These are phyloP conservation scores for Coniophora puteana DNA, from an alignment of 1,284 basidiomycete species.

Conservation along the genomic window DNA sequence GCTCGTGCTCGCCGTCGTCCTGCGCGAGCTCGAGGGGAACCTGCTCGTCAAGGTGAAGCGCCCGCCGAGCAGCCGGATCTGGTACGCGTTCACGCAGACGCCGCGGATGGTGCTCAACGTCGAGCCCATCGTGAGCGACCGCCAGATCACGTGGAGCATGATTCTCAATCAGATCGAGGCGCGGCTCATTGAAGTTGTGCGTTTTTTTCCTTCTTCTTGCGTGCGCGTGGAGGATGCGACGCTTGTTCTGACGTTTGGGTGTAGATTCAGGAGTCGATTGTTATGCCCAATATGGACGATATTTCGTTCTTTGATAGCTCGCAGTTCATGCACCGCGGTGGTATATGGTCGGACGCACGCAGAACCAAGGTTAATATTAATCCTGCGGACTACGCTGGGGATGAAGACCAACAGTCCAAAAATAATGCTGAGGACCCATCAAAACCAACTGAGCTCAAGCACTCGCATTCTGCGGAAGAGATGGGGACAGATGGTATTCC, in stretches of 20 bases:
- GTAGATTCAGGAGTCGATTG: constrained; percentile 91
- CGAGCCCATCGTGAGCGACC: constrained; percentile 90
- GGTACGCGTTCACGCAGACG: constrained; percentile 96
- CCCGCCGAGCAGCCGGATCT: constrained; percentile 94
- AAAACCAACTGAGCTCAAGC: constrained; percentile 19
- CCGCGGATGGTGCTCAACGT: constrained; percentile 89
- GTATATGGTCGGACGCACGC: constrained; percentile 84
- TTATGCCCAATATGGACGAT: constrained; percentile 97
- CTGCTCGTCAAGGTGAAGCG: constrained; percentile 87
- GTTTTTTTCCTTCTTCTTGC: constrained; percentile 34
- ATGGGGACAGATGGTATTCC: constrained; percentile 9
- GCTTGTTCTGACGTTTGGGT: constrained; percentile 5
- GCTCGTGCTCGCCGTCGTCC: constrained; percentile 81
- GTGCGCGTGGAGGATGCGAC: constrained; percentile 3
- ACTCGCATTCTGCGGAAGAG: constrained; percentile 30
- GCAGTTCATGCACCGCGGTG: constrained; percentile 69
- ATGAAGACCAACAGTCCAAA: constrained; percentile 7
- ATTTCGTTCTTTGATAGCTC: constrained; percentile 91
- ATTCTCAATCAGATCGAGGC: constrained; percentile 89
- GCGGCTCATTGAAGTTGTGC: constrained; percentile 83
- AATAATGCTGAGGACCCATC: constrained; percentile 19
- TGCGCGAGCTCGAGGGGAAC: constrained; percentile 90
- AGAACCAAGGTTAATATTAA: constrained; percentile 37
- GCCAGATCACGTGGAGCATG: constrained; percentile 91
- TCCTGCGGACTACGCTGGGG: constrained; percentile 5